Percentiles rank a stretch among this genome's conserved stretches.
Evolutionary conservation across 805 yeast genomes (phyloP).

Genomic region (Teunomyces funiuensis): DNA sequence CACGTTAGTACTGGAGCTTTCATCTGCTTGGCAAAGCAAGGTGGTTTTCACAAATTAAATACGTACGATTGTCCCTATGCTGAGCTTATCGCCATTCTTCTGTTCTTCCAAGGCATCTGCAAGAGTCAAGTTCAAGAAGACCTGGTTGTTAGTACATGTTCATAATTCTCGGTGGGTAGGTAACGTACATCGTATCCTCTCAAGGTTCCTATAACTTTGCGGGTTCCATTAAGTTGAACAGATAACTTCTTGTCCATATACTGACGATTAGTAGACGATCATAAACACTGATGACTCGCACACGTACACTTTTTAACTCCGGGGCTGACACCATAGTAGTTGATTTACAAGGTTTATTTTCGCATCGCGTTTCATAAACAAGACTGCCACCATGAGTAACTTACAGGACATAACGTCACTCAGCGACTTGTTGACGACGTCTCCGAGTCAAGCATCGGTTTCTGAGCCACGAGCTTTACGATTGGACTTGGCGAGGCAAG

Average conservation of each 20-base stretch:
- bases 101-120: slow-evolving; percentile 69
- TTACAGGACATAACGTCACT: slow-evolving; percentile 25
- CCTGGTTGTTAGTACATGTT: slow-evolving; percentile 29
- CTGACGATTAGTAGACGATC: slow-evolving; percentile 35
- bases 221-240: slow-evolving; percentile 73
- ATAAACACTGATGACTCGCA: not conserved
- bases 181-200: slow-evolving; percentile 74
- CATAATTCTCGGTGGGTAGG: not conserved
- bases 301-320: slow-evolving; percentile 54
- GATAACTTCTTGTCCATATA: slow-evolving; percentile 77
- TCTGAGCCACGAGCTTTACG: slow-evolving; percentile 7
- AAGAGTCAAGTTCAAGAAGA: slow-evolving; percentile 69
- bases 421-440: slow-evolving; percentile 26
- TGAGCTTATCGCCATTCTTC: slow-evolving; percentile 47
- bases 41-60: not conserved
- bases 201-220: slow-evolving; percentile 76
- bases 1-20: slow-evolving; percentile 17
- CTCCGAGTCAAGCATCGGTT: slow-evolving; percentile 16
- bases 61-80: slow-evolving; percentile 63
- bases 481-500: slow-evolving; percentile 10
- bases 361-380: not conserved
- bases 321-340: slow-evolving; percentile 57
- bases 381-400: slow-evolving; percentile 17
- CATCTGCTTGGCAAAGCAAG: not conserved
- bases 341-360: slow-evolving; percentile 1